Evolutionary conservation across 352 stramenopile species (phyloP).

Genomic region (Phytophthora pisi): DNA sequence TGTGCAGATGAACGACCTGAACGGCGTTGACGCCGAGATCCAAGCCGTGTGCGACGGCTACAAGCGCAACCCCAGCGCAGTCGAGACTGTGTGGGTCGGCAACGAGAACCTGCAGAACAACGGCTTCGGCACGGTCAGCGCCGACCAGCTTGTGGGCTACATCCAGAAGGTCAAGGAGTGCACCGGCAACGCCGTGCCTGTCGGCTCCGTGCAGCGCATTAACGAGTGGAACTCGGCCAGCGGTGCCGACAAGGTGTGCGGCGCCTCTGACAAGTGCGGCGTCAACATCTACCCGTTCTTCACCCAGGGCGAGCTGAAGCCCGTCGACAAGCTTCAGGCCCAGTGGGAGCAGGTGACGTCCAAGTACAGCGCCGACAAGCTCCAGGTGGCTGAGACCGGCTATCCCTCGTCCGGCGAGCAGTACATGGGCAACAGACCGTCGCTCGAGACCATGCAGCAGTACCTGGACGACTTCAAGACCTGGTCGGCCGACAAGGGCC

Average conservation of each 20-base stretch:
- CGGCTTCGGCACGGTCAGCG: constrained; percentile 45
- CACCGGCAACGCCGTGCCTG: constrained; percentile 42
- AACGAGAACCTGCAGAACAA: constrained; percentile 77
- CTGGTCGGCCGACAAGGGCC: constrained; percentile 38
- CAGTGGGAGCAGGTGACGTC: constrained; percentile 50
- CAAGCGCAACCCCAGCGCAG: constrained; percentile 30
- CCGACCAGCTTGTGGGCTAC: constrained; percentile 48
- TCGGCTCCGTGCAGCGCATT: constrained; percentile 74
- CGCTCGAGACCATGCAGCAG: constrained; percentile 44
- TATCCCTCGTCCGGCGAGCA: constrained; percentile 47
- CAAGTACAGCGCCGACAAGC: constrained; percentile 46
- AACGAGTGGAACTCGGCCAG: constrained; percentile 59
- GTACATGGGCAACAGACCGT: constrained; percentile 43
- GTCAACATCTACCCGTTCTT: constrained; percentile 63
- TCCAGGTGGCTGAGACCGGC: constrained; percentile 61
- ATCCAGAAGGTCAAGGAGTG: constrained; percentile 66
- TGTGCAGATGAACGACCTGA: constrained; percentile 62
- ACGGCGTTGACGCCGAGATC: constrained; percentile 54
- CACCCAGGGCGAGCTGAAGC: constrained; percentile 23
- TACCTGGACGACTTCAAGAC: constrained; percentile 54
- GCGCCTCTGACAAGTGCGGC: constrained; percentile 17
- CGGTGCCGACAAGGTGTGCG: constrained; percentile 34
- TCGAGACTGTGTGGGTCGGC: constrained; percentile 73
- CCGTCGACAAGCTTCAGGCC: constrained; percentile 57
- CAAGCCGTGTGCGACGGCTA: constrained; percentile 62